These are phyloP conservation scores for Neurospora sp. DNA, from an alignment of 495 filamentous ascomycete species.

Conservation along the genomic window DNA sequence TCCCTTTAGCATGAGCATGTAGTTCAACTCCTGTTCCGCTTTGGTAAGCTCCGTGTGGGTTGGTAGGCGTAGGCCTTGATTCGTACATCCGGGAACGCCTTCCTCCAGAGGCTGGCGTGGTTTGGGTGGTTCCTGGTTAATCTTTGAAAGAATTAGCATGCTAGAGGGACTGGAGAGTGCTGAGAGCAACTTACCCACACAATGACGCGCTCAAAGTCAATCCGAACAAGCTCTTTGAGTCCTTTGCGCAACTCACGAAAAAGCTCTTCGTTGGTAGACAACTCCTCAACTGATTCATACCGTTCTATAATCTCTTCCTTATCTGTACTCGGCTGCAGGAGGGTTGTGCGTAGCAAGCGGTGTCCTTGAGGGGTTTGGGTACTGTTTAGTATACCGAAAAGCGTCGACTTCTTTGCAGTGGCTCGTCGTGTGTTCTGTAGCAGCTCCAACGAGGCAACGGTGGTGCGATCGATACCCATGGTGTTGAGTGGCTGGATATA, in stretches of 20 bases:
- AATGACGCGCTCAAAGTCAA: constrained; percentile 15
- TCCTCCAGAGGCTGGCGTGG: constrained; percentile 5
- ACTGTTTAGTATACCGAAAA: constrained; percentile 78
- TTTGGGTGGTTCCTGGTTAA: neutral
- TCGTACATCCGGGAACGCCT: constrained; percentile 8
- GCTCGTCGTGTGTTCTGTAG: constrained; percentile 69
- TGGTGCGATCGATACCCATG: constrained; percentile 88
- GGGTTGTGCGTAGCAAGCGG: constrained; percentile 66
- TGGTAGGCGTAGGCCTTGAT: constrained; percentile 37
- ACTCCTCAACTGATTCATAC: constrained; percentile 76
- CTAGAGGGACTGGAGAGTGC: neutral
- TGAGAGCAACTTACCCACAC: constrained; percentile 8
- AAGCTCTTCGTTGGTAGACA: constrained; percentile 77
- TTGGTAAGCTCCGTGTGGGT: constrained; percentile 18
- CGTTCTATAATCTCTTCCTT: constrained; percentile 48
- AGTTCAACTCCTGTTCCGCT: constrained; percentile 16
- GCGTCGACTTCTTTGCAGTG: constrained; percentile 57
- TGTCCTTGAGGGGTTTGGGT: constrained; percentile 83
- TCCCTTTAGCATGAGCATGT: constrained; percentile 35
- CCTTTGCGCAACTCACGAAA: constrained; percentile 67
- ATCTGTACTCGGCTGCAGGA: constrained; percentile 84
- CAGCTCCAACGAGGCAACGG: constrained; percentile 75
- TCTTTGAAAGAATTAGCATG: neutral
- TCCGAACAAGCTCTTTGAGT: constrained; percentile 16
- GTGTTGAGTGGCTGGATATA: constrained; percentile 84